phyloP scores from a whole-genome alignment of 2,329 filamentous ascomycete genomes.

The Huntiella savannae region DNA sequence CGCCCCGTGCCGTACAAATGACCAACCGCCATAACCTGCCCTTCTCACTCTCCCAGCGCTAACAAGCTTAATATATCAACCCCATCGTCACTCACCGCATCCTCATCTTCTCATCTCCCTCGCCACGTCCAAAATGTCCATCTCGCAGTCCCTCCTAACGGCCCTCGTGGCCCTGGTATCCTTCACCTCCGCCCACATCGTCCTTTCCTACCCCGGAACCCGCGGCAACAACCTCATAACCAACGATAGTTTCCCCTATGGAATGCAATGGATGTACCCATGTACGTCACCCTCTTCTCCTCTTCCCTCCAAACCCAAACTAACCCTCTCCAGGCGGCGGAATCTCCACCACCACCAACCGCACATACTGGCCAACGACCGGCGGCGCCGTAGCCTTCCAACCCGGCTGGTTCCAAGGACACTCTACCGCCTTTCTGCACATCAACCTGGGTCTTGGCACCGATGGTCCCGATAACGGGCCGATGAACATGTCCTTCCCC shows the following conservation, averaged over 20 bases:
- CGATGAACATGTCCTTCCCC: constrained; percentile 68
- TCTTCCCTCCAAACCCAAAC: not conserved
- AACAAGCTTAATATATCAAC: not conserved
- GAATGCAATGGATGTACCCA: constrained; percentile 91
- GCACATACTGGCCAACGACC: constrained; percentile 75
- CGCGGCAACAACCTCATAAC: constrained; percentile 70
- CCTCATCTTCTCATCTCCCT: constrained; percentile 7
- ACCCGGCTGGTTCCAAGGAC: constrained; percentile 90
- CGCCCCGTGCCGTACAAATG: too few species aligned
- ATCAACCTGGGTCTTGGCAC: constrained; percentile 78
- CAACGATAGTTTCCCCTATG: constrained; percentile 63
- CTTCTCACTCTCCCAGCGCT: too few species aligned
- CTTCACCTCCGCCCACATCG: constrained; percentile 48
- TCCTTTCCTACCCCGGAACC: constrained; percentile 75
- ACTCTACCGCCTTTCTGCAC: constrained; percentile 65
- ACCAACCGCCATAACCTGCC: too few species aligned
- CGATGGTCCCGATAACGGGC: constrained; percentile 41
- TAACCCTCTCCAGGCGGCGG: constrained; percentile 50
- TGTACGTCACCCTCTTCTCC: constrained; percentile 39
- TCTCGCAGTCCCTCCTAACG: constrained; percentile 25
- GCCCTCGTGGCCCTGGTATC: constrained; percentile 27
- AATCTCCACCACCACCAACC: constrained; percentile 55
- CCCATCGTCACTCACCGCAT: not conserved
- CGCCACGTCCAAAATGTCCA: constrained; percentile 22
- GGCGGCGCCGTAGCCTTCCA: constrained; percentile 83